Evolutionary conservation across 139 green algal genomes (phyloP).

Genomic region (Coelastrella sp.): DNA sequence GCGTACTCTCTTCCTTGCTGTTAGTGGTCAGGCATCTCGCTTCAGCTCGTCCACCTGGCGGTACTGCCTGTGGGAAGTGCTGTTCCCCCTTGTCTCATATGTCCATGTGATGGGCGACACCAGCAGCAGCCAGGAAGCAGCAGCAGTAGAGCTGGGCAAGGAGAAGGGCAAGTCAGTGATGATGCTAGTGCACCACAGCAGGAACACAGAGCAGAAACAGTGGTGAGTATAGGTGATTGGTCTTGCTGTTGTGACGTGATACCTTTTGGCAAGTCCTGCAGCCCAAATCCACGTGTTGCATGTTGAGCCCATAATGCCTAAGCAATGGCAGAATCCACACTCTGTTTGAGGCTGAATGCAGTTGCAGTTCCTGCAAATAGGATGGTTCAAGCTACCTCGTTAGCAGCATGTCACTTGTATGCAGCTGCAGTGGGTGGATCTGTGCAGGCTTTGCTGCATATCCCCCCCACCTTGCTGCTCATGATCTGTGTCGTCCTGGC

Average conservation of each 20-base stretch:
- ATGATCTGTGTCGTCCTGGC: neutral
- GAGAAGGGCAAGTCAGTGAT: slow-evolving; percentile 72
- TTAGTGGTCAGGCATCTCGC: slow-evolving; percentile 76
- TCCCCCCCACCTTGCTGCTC: neutral
- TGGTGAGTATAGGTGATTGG: slow-evolving; percentile 75
- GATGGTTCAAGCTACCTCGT: too few relatives aligned
- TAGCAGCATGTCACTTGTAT: too few relatives aligned
- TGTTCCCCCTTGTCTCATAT: slow-evolving; percentile 85
- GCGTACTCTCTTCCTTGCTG: slow-evolving; percentile 87
- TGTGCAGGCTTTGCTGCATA: too few relatives aligned
- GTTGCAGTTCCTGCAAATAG: too few relatives aligned
- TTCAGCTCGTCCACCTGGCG: slow-evolving; percentile 73
- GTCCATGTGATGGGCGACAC: slow-evolving; percentile 77
- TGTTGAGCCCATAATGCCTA: too few relatives aligned
- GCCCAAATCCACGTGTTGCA: too few relatives aligned
- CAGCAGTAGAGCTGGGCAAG: slow-evolving; percentile 81
- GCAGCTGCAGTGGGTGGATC: too few relatives aligned
- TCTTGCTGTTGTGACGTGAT: neutral
- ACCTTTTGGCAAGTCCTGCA: neutral
- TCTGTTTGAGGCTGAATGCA: too few relatives aligned
- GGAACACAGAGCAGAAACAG: slow-evolving; percentile 96
- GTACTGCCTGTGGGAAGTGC: slow-evolving; percentile 80
- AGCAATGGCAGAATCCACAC: too few relatives aligned
- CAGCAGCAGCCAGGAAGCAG: slow-evolving; percentile 63
- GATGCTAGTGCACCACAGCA: slow-evolving; percentile 95